These are phyloP conservation scores for Allium fistulosum DNA, from an alignment of 106 monocot species.

Conservation along the genomic window DNA sequence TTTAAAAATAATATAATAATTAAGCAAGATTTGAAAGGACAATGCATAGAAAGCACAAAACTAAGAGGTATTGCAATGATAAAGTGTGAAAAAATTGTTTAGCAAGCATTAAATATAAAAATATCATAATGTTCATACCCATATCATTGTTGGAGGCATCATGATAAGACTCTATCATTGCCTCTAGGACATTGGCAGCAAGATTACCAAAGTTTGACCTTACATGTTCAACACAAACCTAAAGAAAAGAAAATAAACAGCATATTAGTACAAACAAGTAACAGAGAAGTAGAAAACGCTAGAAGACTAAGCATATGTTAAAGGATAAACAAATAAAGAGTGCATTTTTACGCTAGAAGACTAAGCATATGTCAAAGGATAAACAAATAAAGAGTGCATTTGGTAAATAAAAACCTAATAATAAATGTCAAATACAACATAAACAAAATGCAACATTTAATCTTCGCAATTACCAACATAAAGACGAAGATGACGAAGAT, in stretches of 20 bases:
- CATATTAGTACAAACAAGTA: not conserved
- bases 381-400: not conserved
- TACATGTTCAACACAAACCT: conserved; percentile 30
- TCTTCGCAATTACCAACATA: not conserved
- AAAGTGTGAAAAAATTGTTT: not conserved
- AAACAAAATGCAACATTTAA: not conserved
- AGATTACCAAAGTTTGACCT: conserved; percentile 18
- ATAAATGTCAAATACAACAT: not conserved
- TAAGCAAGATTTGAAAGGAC: too few species aligned
- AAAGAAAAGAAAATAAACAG: not conserved
- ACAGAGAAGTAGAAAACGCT: not conserved
- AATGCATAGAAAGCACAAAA: too few species aligned
- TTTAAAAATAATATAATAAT: too few species aligned
- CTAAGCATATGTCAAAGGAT: not conserved
- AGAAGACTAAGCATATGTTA: not conserved
- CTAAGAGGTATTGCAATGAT: not conserved
- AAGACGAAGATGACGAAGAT: too few species aligned
- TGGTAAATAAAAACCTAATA: not conserved
- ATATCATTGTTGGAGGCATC: conserved; percentile 9
- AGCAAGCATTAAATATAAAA: not conserved
- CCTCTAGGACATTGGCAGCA: conserved; percentile 46
- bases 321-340: not conserved
- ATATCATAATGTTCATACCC: conserved; percentile 15
- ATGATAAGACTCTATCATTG: conserved; percentile 31
- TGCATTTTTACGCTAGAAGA: not conserved